Evolutionary conservation across 2,329 filamentous ascomycete species (phyloP), one percentile per base, ranked within the genome.

Genomic region (Claviceps monticola): DNA sequence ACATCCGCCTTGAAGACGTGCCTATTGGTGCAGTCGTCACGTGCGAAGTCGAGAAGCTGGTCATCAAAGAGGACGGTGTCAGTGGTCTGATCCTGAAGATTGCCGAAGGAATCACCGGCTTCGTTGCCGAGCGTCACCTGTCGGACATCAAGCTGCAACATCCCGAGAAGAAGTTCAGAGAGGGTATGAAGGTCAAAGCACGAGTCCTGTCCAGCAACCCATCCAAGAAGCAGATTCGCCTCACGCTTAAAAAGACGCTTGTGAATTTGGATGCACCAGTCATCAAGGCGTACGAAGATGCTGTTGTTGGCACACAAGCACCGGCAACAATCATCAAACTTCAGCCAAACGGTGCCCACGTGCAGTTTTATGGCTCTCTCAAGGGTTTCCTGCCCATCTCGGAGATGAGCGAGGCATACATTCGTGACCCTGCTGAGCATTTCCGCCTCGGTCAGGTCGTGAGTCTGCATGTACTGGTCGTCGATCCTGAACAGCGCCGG

Each of bases 361-460:
- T 98, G 50, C 88, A 95, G 63, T 98, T 97, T 68, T 98, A 94
- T 61, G 88, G 88, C 17, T 70, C 75, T 8, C 74, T 98, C 19
- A 80, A 82, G 57, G 94, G 86, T 8, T 98, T 94, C 71, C 75
- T 98, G 51, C 93, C 93, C 2, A 83, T 95, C 0, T 87, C 87
- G 1, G 91, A 98, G 68, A 98, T 98, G 93, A 97, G 93, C 64
- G 93, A 98, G 65, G 89, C 90, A 11, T 96, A 85, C 63, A 96
- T 98, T 61, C 80, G 85, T 58, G 86, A 96, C 61, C 89, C 93
- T 4, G 80, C 79, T 46, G 83, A 94, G 61, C 90, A 97, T 68
- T 98, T 98, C 72, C 82, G 84, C 38, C 70, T 82, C 44, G 94
- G 93, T 0, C 93, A 98, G 65, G 91, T 95, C 1, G 84, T 98